These are phyloP conservation scores for Teratosphaeriaceae sp. DNA, from an alignment of 2,329 filamentous ascomycete genomes.

Conservation along the genomic window DNA sequence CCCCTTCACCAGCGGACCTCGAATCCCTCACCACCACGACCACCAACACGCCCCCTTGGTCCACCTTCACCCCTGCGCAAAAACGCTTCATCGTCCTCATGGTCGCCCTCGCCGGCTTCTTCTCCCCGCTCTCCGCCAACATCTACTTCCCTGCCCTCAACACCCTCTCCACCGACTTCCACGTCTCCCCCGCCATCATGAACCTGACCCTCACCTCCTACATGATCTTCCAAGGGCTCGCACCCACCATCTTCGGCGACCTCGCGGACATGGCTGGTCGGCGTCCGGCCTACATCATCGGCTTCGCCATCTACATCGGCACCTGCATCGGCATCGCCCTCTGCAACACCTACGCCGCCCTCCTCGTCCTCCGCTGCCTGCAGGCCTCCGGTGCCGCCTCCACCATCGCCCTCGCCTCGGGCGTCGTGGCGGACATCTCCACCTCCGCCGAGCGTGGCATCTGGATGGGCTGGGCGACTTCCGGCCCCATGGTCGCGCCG, in stretches of 20 bases:
- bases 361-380: constrained; percentile 19
- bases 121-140: constrained; percentile 47
- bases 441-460: constrained; percentile 26
- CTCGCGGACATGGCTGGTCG: constrained; percentile 19
- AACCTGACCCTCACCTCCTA: constrained; percentile 53
- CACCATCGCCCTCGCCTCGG: constrained; percentile 31
- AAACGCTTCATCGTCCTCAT: constrained; percentile 45
- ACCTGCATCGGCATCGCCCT: constrained; percentile 18
- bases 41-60: constrained; percentile 14
- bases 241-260: constrained; percentile 18
- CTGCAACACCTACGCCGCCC: constrained; percentile 14
- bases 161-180: constrained; percentile 42
- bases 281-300: constrained; percentile 19
- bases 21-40: constrained; percentile 12
- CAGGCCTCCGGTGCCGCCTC: constrained; percentile 34
- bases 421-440: constrained; percentile 29
- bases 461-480: constrained; percentile 27
- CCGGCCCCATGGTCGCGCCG: constrained; percentile 21
- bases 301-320: constrained; percentile 18
- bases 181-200: constrained; percentile 35
- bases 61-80: constrained; percentile 32
- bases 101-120: constrained; percentile 45
- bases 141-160: constrained; percentile 51
- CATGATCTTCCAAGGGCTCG: constrained; percentile 50
- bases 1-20: too few species aligned